Base-by-base conservation (phyloP, 106 monocot species). In the Dendrobium huoshanense region DNA sequence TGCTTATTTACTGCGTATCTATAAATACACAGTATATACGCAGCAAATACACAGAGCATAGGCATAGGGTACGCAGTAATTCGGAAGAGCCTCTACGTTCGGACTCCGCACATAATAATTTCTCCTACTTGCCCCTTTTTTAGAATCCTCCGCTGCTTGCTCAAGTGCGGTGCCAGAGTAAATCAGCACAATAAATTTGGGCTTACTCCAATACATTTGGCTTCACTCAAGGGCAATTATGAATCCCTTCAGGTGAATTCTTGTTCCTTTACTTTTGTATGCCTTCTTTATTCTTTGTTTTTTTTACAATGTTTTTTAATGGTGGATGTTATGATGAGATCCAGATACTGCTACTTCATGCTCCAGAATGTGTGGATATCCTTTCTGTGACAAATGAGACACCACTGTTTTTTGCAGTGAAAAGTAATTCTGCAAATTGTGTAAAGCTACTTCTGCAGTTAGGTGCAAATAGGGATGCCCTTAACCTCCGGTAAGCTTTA, bases 351-450 rank as follows among this genome's bases (percentile, higher is more conserved):
- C 67, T 87, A 43, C 87, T 83, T 77, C 83, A 83, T 47, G 80
- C 68, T 43, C 87, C 80, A 29, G 87, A 83, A 27, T 83, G 77
- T 68, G 77, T 80, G 45, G 80, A 87, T 25, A 77, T 80, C 37
- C 70, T 70, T 37, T 83, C 87, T 13, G 73, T 65, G 64, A 87
- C 56, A 44, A 58, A 80, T 51, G 83, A 87, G 73, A 83, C 83
- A 9, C 87, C 83, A 24, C 20, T 87, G 16, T 83, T 87, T 65
- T 87, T 78, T 18, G 83, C 87, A 59, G 87, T 80, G 45, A 87
- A 80, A 49, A 78, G 67, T 43, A 83, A 73, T 73, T 77, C 56
- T 17, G 3, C 80, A 2, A 56, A 80, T 67, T 87, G 87, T 58
- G 80, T 67, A 44, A 58, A 80, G 77, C 79, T 87, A 22, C 83